Conservation (phyloP, 306 rosid genomes). For the Rubus parviflorus region DNA sequence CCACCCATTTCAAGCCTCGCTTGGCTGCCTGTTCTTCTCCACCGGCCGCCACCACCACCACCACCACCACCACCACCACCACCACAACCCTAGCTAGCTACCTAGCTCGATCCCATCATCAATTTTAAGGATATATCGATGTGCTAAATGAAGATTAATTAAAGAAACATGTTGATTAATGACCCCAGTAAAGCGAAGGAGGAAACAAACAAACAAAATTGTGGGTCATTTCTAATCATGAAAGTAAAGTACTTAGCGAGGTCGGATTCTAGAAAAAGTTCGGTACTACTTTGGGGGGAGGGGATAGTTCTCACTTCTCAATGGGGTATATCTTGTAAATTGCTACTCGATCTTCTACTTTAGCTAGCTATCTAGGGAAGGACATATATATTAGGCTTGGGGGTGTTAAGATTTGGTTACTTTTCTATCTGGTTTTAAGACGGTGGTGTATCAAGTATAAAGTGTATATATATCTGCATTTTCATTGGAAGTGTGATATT, state of each 20-base stretch:
- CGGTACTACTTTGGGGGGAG: not conserved
- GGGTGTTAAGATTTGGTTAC: not conserved
- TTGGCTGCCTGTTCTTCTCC: not conserved
- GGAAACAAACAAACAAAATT: not conserved
- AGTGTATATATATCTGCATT: not conserved
- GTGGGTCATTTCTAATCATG: not conserved
- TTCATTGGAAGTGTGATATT: not conserved
- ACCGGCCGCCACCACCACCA: not conserved
- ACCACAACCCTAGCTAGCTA: conserved; percentile 2
- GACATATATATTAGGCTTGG: conserved; percentile 10
- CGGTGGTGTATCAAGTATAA: not conserved
- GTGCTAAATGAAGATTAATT: conserved; percentile 8
- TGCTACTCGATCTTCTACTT: not conserved
- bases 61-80: conserved; percentile 25
- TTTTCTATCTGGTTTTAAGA: not conserved
- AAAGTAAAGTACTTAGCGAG: not conserved
- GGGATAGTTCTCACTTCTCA: conserved; percentile 9
- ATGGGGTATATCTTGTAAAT: not conserved
- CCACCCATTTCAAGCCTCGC: conserved; percentile 32
- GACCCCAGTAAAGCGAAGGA: not conserved
- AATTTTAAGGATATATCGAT: not conserved
- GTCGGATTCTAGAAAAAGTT: not conserved
- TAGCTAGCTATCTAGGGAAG: not conserved
- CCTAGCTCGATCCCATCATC: too few relatives aligned
- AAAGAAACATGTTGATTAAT: not conserved